These are phyloP conservation scores for Amanita molliuscula DNA, from an alignment of 768 basidiomycete species.

Conservation along the genomic window DNA sequence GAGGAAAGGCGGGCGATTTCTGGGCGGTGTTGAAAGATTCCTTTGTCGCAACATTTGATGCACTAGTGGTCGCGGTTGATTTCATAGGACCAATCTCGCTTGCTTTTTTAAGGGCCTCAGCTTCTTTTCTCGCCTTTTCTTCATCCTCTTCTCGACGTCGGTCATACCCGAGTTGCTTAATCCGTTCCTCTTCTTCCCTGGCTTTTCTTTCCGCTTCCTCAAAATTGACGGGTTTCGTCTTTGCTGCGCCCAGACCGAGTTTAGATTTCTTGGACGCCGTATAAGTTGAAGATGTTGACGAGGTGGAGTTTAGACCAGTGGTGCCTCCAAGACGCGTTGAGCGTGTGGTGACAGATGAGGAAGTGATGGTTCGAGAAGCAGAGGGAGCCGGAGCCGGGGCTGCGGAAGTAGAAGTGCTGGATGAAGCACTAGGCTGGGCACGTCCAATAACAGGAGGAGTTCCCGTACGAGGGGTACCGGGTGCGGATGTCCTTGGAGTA, in stretches of 20 bases:
- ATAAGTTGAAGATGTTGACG: constrained; percentile 17
- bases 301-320: constrained; percentile 27
- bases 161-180: constrained; percentile 89
- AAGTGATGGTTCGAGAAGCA: constrained; percentile 54
- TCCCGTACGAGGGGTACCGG: constrained; percentile 39
- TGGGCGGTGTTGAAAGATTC: constrained; percentile 9
- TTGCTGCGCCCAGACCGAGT: constrained; percentile 82
- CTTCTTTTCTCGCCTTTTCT: constrained; percentile 57
- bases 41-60: constrained; percentile 13
- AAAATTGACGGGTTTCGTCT: constrained; percentile 82
- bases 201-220: constrained; percentile 91
- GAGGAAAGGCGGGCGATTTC: constrained; percentile 43
- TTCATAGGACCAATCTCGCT: constrained; percentile 27
- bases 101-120: constrained; percentile 34
- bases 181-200: constrained; percentile 82
- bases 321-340: constrained; percentile 27
- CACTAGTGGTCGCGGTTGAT: constrained; percentile 14
- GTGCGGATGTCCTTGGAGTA: constrained; percentile 41
- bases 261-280: constrained; percentile 50
- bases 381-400: constrained; percentile 17
- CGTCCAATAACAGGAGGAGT: constrained; percentile 54
- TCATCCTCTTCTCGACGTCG: constrained; percentile 77
- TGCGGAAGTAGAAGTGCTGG: constrained; percentile 20
- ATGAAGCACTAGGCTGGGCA: constrained; percentile 26
- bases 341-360: constrained; percentile 43